phyloP scores from a whole-genome alignment of 2,329 filamentous ascomycete species.

The Bipolaris oryzae region DNA sequence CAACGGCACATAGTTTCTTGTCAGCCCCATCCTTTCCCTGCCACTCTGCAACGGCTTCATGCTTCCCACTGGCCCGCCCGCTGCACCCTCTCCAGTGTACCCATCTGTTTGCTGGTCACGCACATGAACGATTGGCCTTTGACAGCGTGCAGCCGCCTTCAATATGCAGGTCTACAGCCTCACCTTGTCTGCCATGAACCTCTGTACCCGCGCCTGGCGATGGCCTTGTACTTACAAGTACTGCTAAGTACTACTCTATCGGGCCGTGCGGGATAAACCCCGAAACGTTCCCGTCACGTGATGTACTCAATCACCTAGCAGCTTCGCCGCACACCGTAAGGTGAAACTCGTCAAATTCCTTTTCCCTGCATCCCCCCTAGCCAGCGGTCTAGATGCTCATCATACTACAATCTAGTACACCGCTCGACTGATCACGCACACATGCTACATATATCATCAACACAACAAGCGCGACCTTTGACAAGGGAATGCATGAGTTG shows the following conservation, averaged over 20 bases:
- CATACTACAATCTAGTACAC: background rate
- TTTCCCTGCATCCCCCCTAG: background rate
- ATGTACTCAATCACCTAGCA: background rate
- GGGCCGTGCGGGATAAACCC: background rate
- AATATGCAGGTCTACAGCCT: conserved; percentile 12
- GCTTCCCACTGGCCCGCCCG: background rate
- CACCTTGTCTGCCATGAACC: background rate
- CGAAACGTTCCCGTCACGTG: background rate
- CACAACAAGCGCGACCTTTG: background rate
- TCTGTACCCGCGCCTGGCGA: background rate
- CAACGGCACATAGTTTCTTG: conserved; percentile 9
- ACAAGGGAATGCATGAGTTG: background rate
- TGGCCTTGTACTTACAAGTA: background rate
- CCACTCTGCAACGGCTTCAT: background rate
- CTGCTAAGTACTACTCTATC: too few species aligned
- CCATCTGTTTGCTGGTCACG: conserved; percentile 6
- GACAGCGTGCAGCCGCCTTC: conserved; percentile 8
- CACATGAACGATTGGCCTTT: conserved; percentile 6
- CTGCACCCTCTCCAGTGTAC: background rate
- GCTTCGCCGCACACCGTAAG: background rate
- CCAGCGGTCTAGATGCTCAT: background rate
- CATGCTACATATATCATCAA: background rate
- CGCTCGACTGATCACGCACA: background rate
- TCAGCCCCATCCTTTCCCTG: conserved; percentile 12
- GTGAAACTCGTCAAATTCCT: background rate